A percentile compares a stretch with the other conserved stretches of the same genome.
These are phyloP conservation scores for Starmerella vitae DNA, from an alignment of 805 yeast species.

Conservation along the genomic window DNA sequence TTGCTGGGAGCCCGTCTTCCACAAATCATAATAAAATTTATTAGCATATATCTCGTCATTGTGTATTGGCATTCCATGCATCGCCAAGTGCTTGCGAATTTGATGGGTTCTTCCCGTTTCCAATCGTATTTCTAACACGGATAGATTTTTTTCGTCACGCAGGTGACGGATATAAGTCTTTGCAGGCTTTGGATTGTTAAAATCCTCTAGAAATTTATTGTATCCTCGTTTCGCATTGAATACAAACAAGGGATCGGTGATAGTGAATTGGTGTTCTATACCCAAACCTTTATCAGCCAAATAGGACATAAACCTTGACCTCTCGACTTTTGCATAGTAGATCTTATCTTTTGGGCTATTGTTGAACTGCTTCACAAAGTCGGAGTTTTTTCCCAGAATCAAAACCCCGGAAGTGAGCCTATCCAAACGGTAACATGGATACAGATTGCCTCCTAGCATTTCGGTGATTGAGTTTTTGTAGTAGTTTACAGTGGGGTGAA, in stretches of 20 bases:
- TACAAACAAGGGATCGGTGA: slow-evolving; percentile 15
- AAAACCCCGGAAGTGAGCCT: slow-evolving; percentile 23
- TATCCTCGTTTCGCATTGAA: slow-evolving; percentile 22
- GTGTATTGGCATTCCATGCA: slow-evolving; percentile 70
- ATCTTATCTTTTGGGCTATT: slow-evolving; percentile 4
- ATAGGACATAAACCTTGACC: background rate
- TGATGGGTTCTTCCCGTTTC: slow-evolving; percentile 90
- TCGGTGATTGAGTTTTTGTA: slow-evolving; percentile 40
- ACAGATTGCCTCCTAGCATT: slow-evolving; percentile 16
- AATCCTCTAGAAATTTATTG: slow-evolving; percentile 6
- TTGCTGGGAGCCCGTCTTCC: slow-evolving; percentile 9
- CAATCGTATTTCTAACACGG: slow-evolving; percentile 66
- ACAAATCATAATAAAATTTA: slow-evolving; percentile 8
- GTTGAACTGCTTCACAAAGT: slow-evolving; percentile 9
- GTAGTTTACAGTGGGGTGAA: slow-evolving; percentile 82
- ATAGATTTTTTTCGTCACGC: slow-evolving; percentile 1
- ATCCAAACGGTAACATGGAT: slow-evolving; percentile 22
- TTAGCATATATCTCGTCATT: slow-evolving; percentile 75
- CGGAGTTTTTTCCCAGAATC: slow-evolving; percentile 14
- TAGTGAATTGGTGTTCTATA: background rate
- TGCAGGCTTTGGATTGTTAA: slow-evolving; percentile 13
- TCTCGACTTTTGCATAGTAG: slow-evolving; percentile 14
- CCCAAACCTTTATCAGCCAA: slow-evolving; percentile 1
- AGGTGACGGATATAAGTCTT: slow-evolving; percentile 9
- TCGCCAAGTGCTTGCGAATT: slow-evolving; percentile 80